A percentile compares a stretch with the other conserved stretches of the same genome.
Evolutionary conservation across 2,329 filamentous ascomycete genomes (phyloP).

Genomic region (Venturia effusa): DNA sequence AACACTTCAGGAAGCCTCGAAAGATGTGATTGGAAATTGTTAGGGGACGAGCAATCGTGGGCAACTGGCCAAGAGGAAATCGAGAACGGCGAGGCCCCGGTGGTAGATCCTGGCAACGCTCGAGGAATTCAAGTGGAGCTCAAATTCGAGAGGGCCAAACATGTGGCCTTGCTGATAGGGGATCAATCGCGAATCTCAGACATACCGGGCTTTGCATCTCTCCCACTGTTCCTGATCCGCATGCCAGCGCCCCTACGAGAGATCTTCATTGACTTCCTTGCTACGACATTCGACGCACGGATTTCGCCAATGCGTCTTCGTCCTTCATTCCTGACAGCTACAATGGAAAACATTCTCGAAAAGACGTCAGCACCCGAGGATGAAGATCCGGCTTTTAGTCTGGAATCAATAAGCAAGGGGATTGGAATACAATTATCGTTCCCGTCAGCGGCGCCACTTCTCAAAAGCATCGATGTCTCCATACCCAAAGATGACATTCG

Average conservation of each 20-base stretch:
- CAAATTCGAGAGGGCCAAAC: slow-evolving; percentile 37
- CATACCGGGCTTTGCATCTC: slow-evolving; percentile 29
- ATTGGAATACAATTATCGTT: slow-evolving; percentile 11
- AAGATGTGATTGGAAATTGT: slow-evolving; percentile 34
- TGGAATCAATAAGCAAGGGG: slow-evolving; percentile 2
- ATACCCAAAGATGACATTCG: slow-evolving; percentile 12
- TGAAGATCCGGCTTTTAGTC: slow-evolving; percentile 1
- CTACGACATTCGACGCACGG: slow-evolving; percentile 38
- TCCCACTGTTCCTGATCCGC: slow-evolving; percentile 40
- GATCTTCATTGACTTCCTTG: slow-evolving; percentile 37
- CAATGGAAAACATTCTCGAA: slow-evolving; percentile 8
- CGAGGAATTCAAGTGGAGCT: slow-evolving; percentile 39
- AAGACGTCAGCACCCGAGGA: slow-evolving; percentile 3
- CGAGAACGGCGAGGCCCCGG: slow-evolving; percentile 16
- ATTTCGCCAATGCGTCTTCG: slow-evolving; percentile 11
- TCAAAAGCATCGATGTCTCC: slow-evolving; percentile 10
- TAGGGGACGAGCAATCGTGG: slow-evolving; percentile 32
- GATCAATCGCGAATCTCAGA: slow-evolving; percentile 22
- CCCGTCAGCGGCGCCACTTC: slow-evolving; percentile 4
- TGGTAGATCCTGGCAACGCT: slow-evolving; percentile 12
- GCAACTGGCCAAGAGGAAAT: slow-evolving; percentile 20
- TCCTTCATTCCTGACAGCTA: slow-evolving; percentile 9
- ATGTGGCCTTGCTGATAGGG: slow-evolving; percentile 40
- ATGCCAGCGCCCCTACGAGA: slow-evolving; percentile 40
- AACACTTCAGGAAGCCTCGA: slow-evolving; percentile 30